phyloP scores from a whole-genome alignment of 768 basidiomycete genomes.

The Termitomyces bulborhizus region DNA sequence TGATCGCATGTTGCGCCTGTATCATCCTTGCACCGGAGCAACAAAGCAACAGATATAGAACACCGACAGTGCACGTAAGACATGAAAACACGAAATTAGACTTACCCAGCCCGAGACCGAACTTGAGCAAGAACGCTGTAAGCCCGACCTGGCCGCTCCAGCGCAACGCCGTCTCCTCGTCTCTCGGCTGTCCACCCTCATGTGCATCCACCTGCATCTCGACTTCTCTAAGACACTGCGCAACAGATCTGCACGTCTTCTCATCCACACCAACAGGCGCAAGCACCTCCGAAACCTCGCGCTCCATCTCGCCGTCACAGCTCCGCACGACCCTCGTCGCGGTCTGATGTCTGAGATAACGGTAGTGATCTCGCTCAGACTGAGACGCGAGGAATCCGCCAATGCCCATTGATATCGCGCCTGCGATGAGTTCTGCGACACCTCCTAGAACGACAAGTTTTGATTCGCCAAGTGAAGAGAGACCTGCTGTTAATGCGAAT shows the following conservation, averaged over 20 bases:
- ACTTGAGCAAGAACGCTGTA: conserved; percentile 91
- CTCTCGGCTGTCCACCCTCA: conserved; percentile 19
- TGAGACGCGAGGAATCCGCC: conserved; percentile 97
- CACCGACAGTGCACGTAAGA: background rate
- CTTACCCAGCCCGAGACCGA: conserved; percentile 87
- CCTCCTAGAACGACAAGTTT: conserved; percentile 92
- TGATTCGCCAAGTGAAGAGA: conserved; percentile 85
- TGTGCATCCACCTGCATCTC: conserved; percentile 36
- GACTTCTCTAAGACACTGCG: conserved; percentile 47
- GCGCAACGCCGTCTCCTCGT: conserved; percentile 55
- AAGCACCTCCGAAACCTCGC: conserved; percentile 85
- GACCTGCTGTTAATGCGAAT: conserved; percentile 85
- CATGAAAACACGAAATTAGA: conserved; percentile 7
- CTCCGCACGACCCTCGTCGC: conserved; percentile 78
- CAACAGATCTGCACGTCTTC: conserved; percentile 70
- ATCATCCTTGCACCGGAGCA: background rate
- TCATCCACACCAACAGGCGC: conserved; percentile 89
- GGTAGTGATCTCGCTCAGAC: conserved; percentile 93
- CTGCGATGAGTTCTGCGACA: conserved; percentile 92
- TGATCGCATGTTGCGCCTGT: background rate
- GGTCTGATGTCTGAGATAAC: conserved; percentile 70
- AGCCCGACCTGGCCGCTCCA: conserved; percentile 81
- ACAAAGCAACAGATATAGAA: background rate
- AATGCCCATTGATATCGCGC: conserved; percentile 97
- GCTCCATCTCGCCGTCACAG: conserved; percentile 93